phyloP scores from a whole-genome alignment of 352 stramenopile genomes.

The Saprolegnia diclina region DNA sequence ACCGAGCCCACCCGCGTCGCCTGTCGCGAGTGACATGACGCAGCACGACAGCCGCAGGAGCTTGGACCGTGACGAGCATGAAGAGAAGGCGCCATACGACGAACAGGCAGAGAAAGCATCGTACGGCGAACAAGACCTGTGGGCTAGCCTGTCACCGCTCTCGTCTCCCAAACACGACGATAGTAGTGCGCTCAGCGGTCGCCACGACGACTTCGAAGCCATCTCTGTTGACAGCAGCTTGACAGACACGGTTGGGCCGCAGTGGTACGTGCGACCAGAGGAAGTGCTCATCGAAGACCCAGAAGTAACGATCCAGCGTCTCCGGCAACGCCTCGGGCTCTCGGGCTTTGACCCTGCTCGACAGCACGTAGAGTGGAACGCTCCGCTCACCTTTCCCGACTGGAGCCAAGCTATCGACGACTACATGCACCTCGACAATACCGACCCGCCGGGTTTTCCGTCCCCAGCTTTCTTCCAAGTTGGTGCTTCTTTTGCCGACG shows the following conservation, averaged over 20 bases:
- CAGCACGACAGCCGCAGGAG: too few relatives aligned
- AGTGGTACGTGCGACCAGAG: slow-evolving; percentile 18
- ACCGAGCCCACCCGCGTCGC: slow-evolving; percentile 4
- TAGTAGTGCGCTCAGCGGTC: not conserved
- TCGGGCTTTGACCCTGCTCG: not conserved
- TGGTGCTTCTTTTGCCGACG: not conserved
- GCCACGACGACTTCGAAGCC: not conserved
- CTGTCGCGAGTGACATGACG: not conserved
- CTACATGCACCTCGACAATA: not conserved
- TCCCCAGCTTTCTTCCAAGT: not conserved
- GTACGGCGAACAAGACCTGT: not conserved
- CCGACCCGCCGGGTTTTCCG: not conserved
- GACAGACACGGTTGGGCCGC: slow-evolving; percentile 2
- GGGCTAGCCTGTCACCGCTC: not conserved
- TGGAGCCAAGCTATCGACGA: not conserved
- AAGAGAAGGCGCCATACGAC: not conserved
- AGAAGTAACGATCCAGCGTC: slow-evolving; percentile 23
- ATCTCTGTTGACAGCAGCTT: not conserved
- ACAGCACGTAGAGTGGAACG: not conserved
- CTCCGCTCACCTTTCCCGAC: not conserved
- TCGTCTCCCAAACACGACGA: not conserved
- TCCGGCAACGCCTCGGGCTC: slow-evolving; percentile 11
- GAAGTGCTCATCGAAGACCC: slow-evolving; percentile 20
- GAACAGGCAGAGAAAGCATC: not conserved
- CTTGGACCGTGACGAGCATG: too few relatives aligned